phyloP scores from a whole-genome alignment of 164 flowering plant species.

The Magnolia officinalis region DNA sequence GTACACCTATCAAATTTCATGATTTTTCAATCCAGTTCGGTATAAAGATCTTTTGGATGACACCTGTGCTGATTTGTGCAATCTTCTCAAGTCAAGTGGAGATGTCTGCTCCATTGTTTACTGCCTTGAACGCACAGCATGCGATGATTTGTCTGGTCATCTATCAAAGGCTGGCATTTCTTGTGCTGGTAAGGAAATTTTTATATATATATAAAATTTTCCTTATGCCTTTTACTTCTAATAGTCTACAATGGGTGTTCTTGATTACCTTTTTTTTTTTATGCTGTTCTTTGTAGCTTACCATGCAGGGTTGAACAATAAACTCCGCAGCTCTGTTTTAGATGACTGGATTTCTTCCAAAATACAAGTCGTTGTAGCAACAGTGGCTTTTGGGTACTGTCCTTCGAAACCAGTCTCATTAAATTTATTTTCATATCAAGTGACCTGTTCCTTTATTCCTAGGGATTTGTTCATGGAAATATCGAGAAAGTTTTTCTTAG shows the following conservation, averaged over 20 bases:
- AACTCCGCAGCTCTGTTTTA: slow-evolving; percentile 69
- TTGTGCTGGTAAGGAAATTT: slow-evolving; percentile 62
- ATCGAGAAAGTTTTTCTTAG: not conserved
- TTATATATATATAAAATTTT: too few relatives aligned
- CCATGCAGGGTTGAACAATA: slow-evolving; percentile 89
- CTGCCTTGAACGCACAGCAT: slow-evolving; percentile 82
- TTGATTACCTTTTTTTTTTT: not conserved
- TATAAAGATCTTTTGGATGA: slow-evolving; percentile 84
- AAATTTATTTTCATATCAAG: not conserved
- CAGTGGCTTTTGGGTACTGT: slow-evolving; percentile 93
- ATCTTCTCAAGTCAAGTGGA: slow-evolving; percentile 57
- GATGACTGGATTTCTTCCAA: slow-evolving; percentile 88
- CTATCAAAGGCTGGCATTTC: slow-evolving; percentile 65
- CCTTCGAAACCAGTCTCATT: not conserved
- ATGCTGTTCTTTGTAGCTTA: slow-evolving; percentile 48
- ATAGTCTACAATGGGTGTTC: not conserved
- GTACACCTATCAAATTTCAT: not conserved
- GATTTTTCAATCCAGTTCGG: slow-evolving; percentile 52
- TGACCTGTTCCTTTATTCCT: not conserved
- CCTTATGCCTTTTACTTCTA: not conserved
- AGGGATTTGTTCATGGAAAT: not conserved
- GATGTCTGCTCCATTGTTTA: slow-evolving; percentile 73
- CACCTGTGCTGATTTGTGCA: slow-evolving; percentile 59
- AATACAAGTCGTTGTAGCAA: slow-evolving; percentile 89
- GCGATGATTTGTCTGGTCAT: slow-evolving; percentile 75